Evolutionary conservation across 2,329 filamentous ascomycete species (phyloP).

Genomic region (Trematosphaeria pertusa): DNA sequence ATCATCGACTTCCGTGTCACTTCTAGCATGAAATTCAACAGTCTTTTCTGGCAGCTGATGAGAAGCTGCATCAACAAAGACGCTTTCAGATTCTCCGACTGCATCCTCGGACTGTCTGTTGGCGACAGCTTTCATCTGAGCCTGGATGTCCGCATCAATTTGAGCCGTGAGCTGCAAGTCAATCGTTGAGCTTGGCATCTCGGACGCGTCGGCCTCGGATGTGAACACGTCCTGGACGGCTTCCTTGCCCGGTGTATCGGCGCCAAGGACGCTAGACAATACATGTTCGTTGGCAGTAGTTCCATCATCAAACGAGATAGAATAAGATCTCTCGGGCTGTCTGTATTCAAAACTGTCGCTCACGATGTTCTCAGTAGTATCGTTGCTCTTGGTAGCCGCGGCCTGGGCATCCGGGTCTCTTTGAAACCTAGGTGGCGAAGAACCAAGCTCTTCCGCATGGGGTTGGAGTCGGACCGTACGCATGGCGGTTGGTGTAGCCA

Average conservation of each 20-base stretch:
- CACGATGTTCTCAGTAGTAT: slow-evolving; percentile 7
- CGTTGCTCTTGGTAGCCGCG: slow-evolving; percentile 5
- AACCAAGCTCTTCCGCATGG: slow-evolving; percentile 36
- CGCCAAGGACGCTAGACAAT: not conserved
- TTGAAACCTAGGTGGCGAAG: slow-evolving; percentile 45
- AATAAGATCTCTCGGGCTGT: slow-evolving; percentile 22
- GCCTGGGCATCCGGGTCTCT: slow-evolving; percentile 7
- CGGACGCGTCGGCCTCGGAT: slow-evolving; percentile 18
- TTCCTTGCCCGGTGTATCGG: not conserved
- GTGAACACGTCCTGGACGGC: slow-evolving; percentile 6
- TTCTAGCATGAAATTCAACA: too few species aligned
- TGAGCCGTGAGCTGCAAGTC: slow-evolving; percentile 45
- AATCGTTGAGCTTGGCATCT: slow-evolving; percentile 39
- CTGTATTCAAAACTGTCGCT: slow-evolving; percentile 29
- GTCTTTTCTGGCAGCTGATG: slow-evolving; percentile 18
- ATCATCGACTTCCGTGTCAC: slow-evolving; percentile 32
- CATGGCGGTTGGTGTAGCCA: slow-evolving; percentile 37
- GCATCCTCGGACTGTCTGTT: slow-evolving; percentile 9
- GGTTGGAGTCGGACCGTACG: slow-evolving; percentile 26
- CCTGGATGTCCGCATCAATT: slow-evolving; percentile 42
- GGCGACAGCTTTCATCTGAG: slow-evolving; percentile 18
- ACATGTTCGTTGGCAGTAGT: slow-evolving; percentile 30
- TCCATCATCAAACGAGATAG: slow-evolving; percentile 39
- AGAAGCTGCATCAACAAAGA: slow-evolving; percentile 34
- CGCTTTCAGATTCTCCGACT: slow-evolving; percentile 25